Evolutionary conservation across 495 filamentous ascomycete genomes (phyloP).

Genomic region (Thermothielavioides terrestris): DNA sequence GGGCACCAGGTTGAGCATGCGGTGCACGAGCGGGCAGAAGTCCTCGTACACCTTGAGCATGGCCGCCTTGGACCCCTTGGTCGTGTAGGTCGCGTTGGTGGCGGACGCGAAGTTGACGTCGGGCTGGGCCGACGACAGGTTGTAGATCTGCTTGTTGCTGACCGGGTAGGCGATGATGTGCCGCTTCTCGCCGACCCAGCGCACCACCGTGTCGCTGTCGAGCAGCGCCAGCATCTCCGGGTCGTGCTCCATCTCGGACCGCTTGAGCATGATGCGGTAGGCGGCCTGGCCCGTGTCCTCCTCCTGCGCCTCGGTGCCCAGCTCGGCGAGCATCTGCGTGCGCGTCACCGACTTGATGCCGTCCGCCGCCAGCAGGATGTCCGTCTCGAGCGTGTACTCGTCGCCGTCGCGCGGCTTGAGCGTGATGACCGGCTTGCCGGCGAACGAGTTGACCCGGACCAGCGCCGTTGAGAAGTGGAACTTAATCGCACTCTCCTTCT

Average conservation of each 20-base stretch:
- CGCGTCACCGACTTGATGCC: conserved; percentile 64
- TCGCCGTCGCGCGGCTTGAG: conserved; percentile 49
- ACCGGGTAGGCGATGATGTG: conserved; percentile 84
- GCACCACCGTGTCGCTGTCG: conserved; percentile 55
- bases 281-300: conserved; percentile 69
- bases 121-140: conserved; percentile 66
- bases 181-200: conserved; percentile 69
- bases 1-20: conserved; percentile 68
- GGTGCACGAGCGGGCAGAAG: conserved; percentile 63
- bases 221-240: conserved; percentile 60
- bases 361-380: conserved; percentile 63
- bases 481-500: conserved; percentile 53
- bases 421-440: conserved; percentile 46
- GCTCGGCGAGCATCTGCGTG: conserved; percentile 48
- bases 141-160: conserved; percentile 66
- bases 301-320: conserved; percentile 49
- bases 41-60: conserved; percentile 61
- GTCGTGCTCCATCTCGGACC: conserved; percentile 56
- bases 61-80: conserved; percentile 55
- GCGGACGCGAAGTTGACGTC: conserved; percentile 64
- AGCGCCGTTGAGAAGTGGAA: conserved; percentile 58
- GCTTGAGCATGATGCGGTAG: conserved; percentile 76
- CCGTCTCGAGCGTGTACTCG: conserved; percentile 49
- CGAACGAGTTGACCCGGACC: conserved; percentile 46
- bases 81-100: conserved; percentile 69